These are phyloP conservation scores for Neurospora discreta DNA, from an alignment of 495 filamentous ascomycete species.

Conservation along the genomic window DNA sequence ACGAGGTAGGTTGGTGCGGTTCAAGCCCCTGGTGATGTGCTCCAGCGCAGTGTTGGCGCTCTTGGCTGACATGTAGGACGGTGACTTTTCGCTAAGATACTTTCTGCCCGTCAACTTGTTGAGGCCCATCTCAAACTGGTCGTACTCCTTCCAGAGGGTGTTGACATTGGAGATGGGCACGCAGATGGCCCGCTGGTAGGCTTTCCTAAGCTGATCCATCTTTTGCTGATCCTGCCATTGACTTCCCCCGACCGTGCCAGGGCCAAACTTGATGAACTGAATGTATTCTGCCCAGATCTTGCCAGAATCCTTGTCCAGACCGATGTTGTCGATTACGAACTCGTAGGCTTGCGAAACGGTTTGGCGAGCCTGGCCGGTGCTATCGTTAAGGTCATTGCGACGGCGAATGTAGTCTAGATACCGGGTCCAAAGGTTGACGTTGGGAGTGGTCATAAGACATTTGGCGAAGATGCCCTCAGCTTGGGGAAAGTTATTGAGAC, in stretches of 20 bases:
- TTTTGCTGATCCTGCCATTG: slow-evolving; percentile 96
- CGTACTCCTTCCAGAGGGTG: slow-evolving; percentile 90
- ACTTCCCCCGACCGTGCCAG: slow-evolving; percentile 71
- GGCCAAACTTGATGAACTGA: slow-evolving; percentile 74
- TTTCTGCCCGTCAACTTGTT: slow-evolving; percentile 90
- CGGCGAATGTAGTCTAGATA: slow-evolving; percentile 94
- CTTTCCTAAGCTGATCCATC: slow-evolving; percentile 83
- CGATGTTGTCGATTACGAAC: slow-evolving; percentile 78
- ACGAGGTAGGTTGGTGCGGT: slow-evolving; percentile 64
- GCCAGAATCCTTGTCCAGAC: slow-evolving; percentile 85
- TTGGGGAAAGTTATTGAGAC: slow-evolving; percentile 60
- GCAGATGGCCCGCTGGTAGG: slow-evolving; percentile 78
- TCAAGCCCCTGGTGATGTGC: slow-evolving; percentile 68
- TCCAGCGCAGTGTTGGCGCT: slow-evolving; percentile 72
- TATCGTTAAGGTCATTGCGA: slow-evolving; percentile 75
- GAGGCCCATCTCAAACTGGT: slow-evolving; percentile 81
- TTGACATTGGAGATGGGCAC: slow-evolving; percentile 74
- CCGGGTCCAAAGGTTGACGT: slow-evolving; percentile 80
- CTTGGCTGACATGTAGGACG: slow-evolving; percentile 87
- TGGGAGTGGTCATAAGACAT: slow-evolving; percentile 59
- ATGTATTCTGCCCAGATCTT: slow-evolving; percentile 89
- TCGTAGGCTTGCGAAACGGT: slow-evolving; percentile 79
- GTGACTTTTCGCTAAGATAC: slow-evolving; percentile 80
- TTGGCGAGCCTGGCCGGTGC: slow-evolving; percentile 58
- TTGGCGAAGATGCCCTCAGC: slow-evolving; percentile 74